Evolutionary conservation across 352 stramenopile genomes (phyloP).

Genomic region (Phytopythium montanum): DNA sequence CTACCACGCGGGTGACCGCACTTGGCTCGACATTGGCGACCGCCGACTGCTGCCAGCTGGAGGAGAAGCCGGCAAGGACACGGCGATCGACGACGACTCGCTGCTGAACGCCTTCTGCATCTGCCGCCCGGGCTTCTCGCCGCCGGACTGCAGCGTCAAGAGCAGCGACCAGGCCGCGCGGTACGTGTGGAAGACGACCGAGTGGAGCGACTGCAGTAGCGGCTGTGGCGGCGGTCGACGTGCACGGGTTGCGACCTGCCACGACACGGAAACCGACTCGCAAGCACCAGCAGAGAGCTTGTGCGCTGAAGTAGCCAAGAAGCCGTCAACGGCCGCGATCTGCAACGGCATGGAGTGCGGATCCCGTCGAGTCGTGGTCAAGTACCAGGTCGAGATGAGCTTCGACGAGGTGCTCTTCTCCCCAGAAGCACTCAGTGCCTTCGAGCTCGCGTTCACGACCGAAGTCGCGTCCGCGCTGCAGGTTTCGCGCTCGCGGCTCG

Average conservation of each 20-base stretch:
- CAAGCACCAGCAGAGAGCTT: conserved; percentile 19
- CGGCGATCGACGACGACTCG: conserved; percentile 19
- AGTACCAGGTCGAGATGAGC: conserved; percentile 71
- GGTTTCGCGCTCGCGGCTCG: conserved; percentile 46
- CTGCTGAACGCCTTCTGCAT: conserved; percentile 41
- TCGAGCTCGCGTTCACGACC: conserved; percentile 61
- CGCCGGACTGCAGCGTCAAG: conserved; percentile 63
- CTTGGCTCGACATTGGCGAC: background rate
- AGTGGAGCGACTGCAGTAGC: conserved; percentile 55
- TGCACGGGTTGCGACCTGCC: conserved; percentile 36
- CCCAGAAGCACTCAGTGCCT: conserved; percentile 39
- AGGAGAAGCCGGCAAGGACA: conserved; percentile 8
- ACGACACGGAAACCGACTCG: conserved; percentile 23
- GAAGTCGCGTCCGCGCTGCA: conserved; percentile 60
- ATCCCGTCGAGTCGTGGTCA: conserved; percentile 59
- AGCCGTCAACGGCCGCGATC: conserved; percentile 54
- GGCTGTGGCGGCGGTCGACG: conserved; percentile 62
- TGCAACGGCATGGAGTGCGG: conserved; percentile 79
- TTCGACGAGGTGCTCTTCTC: conserved; percentile 76
- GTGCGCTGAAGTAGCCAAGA: conserved; percentile 24
- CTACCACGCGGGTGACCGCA: conserved; percentile 26
- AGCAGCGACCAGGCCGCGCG: conserved; percentile 20
- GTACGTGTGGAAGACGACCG: conserved; percentile 49
- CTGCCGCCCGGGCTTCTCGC: conserved; percentile 54
- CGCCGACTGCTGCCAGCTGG: background rate